Percentiles rank a stretch among this genome's conserved stretches.
phyloP scores from a whole-genome alignment of 2,329 filamentous ascomycete species.

The Cryphonectria japonica region DNA sequence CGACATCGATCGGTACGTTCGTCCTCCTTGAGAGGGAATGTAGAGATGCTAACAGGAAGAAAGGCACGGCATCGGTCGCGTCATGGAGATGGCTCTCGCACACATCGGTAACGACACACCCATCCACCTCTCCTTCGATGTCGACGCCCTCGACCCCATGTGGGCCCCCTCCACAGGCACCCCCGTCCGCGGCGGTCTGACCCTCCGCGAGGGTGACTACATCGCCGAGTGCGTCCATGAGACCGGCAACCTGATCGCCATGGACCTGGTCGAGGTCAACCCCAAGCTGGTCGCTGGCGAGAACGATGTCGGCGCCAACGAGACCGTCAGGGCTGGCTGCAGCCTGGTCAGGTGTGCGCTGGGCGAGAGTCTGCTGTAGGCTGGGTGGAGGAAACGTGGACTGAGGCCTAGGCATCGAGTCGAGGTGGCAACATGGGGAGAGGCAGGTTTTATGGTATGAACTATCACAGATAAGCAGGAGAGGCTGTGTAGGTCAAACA shows the following conservation, averaged over 20 bases:
- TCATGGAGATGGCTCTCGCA: slow-evolving; percentile 97
- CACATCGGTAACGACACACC: slow-evolving; percentile 94
- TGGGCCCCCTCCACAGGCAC: slow-evolving; percentile 97
- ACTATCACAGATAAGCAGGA: background rate
- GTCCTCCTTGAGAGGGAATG: background rate
- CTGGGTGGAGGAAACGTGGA: background rate
- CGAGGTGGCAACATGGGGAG: background rate
- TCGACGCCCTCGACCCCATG: slow-evolving; percentile 93
- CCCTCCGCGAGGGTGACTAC: slow-evolving; percentile 92
- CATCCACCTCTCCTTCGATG: slow-evolving; percentile 96
- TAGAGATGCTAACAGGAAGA: background rate
- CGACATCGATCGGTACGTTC: slow-evolving; percentile 81
- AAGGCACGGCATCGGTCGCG: slow-evolving; percentile 88
- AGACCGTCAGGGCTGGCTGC: slow-evolving; percentile 89
- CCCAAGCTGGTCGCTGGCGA: slow-evolving; percentile 65
- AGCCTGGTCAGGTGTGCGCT: slow-evolving; percentile 89
- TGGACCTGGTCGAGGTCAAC: slow-evolving; percentile 85
- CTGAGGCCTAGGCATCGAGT: background rate
- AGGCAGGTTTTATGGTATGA: background rate
- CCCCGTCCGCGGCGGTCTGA: slow-evolving; percentile 89
- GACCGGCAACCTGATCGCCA: slow-evolving; percentile 76
- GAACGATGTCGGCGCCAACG: slow-evolving; percentile 67
- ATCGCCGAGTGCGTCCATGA: slow-evolving; percentile 88
- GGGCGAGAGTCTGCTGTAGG: slow-evolving; percentile 78
- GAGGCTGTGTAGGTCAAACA: background rate